phyloP scores from a whole-genome alignment of 352 stramenopile species.

The Elongisporangium undulatum region DNA sequence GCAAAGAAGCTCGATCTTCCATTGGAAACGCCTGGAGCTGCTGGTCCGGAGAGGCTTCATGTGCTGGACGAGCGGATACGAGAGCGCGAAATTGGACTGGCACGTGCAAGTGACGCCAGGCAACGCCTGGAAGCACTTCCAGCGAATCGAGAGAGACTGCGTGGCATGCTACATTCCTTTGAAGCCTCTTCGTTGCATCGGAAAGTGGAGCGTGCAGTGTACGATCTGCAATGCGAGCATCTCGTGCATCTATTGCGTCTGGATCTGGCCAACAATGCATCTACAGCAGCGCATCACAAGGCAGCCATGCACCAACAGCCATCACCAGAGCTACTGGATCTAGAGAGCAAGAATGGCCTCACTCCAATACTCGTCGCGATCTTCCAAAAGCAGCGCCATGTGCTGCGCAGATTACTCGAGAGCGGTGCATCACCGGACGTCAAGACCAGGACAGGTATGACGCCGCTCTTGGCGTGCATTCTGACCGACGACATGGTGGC shows the following conservation, averaged over 20 bases:
- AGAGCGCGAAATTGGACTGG: constrained; percentile 21
- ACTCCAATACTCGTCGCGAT: constrained; percentile 50
- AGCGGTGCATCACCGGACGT: constrained; percentile 35
- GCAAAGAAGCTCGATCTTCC: constrained; percentile 26
- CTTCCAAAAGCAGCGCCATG: constrained; percentile 20
- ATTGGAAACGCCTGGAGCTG: constrained; percentile 24
- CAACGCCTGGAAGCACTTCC: constrained; percentile 41
- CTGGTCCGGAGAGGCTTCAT: constrained; percentile 19
- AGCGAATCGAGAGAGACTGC: constrained; percentile 21
- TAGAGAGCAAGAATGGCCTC: constrained; percentile 53
- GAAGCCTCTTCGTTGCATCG: constrained; percentile 19
- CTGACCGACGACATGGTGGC: constrained; percentile 44
- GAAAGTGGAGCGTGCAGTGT: constrained; percentile 48
- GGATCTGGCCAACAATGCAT: constrained; percentile 9
- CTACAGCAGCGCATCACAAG: constrained; percentile 4
- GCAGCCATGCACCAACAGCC: constrained; percentile 5
- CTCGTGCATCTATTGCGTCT: constrained; percentile 30
- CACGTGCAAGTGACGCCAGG: constrained; percentile 19
- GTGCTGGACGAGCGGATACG: constrained; percentile 30
- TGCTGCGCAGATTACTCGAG: constrained; percentile 44
- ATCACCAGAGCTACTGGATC: constrained; percentile 20
- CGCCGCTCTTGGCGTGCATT: constrained; percentile 40
- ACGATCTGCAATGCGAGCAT: constrained; percentile 27
- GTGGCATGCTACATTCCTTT: constrained; percentile 25
- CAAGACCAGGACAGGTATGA: constrained; percentile 41